Percentiles rank a stretch among this genome's conserved stretches.
phyloP scores from a whole-genome alignment of 352 stramenopile genomes.

The Phytophthora parvispora region DNA sequence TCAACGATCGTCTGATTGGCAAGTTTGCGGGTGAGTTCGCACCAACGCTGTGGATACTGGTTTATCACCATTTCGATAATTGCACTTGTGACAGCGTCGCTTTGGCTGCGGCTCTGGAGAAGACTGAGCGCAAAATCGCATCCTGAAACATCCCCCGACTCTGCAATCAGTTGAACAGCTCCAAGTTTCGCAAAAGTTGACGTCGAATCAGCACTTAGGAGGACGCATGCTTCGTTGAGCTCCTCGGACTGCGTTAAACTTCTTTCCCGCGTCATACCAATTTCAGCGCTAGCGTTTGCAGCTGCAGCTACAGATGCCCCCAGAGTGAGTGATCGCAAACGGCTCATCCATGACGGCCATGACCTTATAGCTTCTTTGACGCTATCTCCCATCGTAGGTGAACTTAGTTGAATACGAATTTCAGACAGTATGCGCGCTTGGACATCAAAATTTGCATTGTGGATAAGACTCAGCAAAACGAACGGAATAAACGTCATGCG shows the following conservation, averaged over 20 bases:
- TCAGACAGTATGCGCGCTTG: slow-evolving; percentile 67
- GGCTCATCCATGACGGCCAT: slow-evolving; percentile 76
- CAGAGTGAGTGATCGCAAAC: slow-evolving; percentile 49
- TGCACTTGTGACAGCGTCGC: slow-evolving; percentile 47
- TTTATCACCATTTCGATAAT: slow-evolving; percentile 65
- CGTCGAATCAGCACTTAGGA: slow-evolving; percentile 64
- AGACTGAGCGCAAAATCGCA: slow-evolving; percentile 73
- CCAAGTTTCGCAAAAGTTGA: slow-evolving; percentile 58
- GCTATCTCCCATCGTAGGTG: slow-evolving; percentile 50
- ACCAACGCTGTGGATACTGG: slow-evolving; percentile 55
- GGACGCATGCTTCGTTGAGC: slow-evolving; percentile 64
- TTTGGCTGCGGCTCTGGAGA: slow-evolving; percentile 57
- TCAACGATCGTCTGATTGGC: slow-evolving; percentile 73
- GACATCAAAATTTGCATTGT: slow-evolving; percentile 58
- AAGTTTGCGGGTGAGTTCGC: slow-evolving; percentile 55
- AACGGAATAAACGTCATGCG: slow-evolving; percentile 66
- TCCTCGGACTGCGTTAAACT: slow-evolving; percentile 37
- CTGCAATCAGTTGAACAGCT: slow-evolving; percentile 64
- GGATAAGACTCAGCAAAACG: slow-evolving; percentile 61
- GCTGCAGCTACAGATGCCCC: slow-evolving; percentile 23
- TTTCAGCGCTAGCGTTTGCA: slow-evolving; percentile 9
- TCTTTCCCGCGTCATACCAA: slow-evolving; percentile 6
- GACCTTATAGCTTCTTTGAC: slow-evolving; percentile 79
- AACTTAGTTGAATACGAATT: slow-evolving; percentile 60
- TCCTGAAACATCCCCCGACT: slow-evolving; percentile 44